Base-by-base conservation (phyloP, 2,329 filamentous ascomycete species). In the Fusarium sp. region DNA sequence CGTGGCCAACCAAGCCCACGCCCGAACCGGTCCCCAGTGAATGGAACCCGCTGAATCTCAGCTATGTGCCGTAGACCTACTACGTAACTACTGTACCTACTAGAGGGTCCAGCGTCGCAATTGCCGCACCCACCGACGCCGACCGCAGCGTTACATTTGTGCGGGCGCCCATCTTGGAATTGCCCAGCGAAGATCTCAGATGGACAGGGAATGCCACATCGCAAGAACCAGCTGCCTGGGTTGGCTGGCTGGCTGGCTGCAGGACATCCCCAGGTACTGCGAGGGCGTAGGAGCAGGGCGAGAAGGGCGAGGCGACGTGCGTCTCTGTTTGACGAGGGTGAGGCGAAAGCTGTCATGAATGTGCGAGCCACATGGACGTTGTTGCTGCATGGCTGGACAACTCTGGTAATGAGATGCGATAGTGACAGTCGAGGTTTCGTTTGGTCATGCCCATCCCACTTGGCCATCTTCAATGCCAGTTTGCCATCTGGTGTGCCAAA, bases 121-220 rank as follows among this genome's bases (percentile, higher is more conserved):
- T 56, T 56, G 52, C 54, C 27, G 43, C 43, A 30, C 28, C 51
- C 53, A 61, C 37, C 34, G 31, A 34, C 43, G 18, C n/a, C 51
- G 41, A 61, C 37, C 34, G 31, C 4, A 43, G 40, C 44, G 60
- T 59, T 61, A 41, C 48, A 65, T 68, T 68, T 61, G 48, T 31
- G 39, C 55, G 41, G 18, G 62, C 58, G 36, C 59, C 68, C 48
- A 62, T 58, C 47, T 47, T 65, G 46, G 64, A 58, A 68, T 58
- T 51, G 55, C 52, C 50, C 55, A 47, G 64, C 53, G 46, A 55
- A 62, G 68, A 71, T 71, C 68, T 71, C 18, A 59, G 65, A 71
- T 71, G 47, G 43, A 28, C 48, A 18, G 15, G 39, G 47, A 63
- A 53, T 71, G 64, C 65, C 65, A 62, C 47, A 60, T 70, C 68